Evolutionary conservation across 768 basidiomycete genomes (phyloP), one percentile per base, ranked within the genome.

Genomic region (Pleurotus sapidus): DNA sequence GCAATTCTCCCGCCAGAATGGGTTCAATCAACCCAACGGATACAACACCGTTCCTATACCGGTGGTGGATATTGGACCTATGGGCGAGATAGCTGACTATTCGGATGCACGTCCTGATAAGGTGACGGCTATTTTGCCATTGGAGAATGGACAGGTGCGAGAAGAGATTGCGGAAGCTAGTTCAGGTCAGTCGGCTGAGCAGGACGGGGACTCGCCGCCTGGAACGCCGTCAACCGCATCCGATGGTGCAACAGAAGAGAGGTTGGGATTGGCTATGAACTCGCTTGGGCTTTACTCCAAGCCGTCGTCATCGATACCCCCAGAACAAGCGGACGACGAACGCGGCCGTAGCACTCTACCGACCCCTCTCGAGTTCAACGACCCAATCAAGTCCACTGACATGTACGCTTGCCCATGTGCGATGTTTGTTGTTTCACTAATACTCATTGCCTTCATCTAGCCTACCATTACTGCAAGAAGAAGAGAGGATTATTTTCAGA

Each of bases 331-430:
- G 51, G 39, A 30, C 12, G 39, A 71, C 11, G 75, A 77, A 54
- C 72, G 86, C 17, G 86, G 86, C 2, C 74, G 86, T 45, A 80
- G 80, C 59, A 74, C 79, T 18, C 72, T 73, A 8, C 72, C 78
- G 61, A 84, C 84, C 15, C 83, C 86, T 8, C 70, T 85, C 15
- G 80, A 83, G 55, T 77, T 78, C 18, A 77, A 82, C 63, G 76
- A 73, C 2, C 62, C 67, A 4, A 71, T 79, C 14, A 59, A 50
- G 46, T 48, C 65, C 23, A 65, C 70, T 12, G 75, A 83, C 63
- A 77, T 80, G 86, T 85, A 59, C 60, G 80, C 62, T 50, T 47
- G 37, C 30, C 30, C 20, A 25, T 14, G 5, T 49, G 56, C 48
- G 45, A 27, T 46, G 18, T 14, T 12, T n/a, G 17, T 12, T n/a